Conservation (phyloP, 2,329 filamentous ascomycete species). For the Beauveria varroae region DNA sequence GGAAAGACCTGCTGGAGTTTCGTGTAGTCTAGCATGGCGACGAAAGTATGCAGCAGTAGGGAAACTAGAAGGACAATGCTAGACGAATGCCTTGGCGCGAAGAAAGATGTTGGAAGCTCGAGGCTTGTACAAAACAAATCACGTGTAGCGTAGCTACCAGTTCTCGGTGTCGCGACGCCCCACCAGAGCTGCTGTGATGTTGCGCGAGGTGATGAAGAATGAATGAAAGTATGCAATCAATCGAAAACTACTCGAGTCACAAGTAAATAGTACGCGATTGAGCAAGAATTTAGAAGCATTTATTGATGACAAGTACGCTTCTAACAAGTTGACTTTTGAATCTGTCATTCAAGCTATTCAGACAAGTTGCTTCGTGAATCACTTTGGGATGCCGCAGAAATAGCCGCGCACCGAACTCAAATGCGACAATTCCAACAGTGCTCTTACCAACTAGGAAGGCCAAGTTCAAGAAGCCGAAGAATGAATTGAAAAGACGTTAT, state of each 20-base stretch:
- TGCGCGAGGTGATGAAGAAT: not conserved
- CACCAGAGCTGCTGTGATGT: not conserved
- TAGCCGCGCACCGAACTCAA: not conserved
- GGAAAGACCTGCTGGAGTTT: constrained; percentile 64
- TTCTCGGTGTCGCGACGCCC: not conserved
- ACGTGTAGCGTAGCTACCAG: not conserved
- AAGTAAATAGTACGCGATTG: too few species aligned
- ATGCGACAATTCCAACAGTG: not conserved
- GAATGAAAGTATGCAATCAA: not conserved
- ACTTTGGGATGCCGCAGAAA: not conserved
- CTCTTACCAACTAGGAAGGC: too few species aligned
- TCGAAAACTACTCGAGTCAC: not conserved
- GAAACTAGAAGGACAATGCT: not conserved
- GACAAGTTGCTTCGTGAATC: not conserved
- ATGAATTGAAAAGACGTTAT: not conserved
- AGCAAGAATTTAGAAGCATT: too few species aligned
- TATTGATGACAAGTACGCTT: not conserved
- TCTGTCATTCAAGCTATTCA: not conserved
- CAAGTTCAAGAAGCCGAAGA: not conserved
- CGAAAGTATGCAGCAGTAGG: not conserved
- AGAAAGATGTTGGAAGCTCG: not conserved
- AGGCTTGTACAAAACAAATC: not conserved
- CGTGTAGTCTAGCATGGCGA: constrained; percentile 48
- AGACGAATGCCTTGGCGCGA: constrained; percentile 28
- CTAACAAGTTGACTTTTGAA: not conserved